A percentile compares a stretch with the other conserved stretches of the same genome.
phyloP scores from a whole-genome alignment of 1,139 yeast genomes.

The Magnusiomyces paraingens region DNA sequence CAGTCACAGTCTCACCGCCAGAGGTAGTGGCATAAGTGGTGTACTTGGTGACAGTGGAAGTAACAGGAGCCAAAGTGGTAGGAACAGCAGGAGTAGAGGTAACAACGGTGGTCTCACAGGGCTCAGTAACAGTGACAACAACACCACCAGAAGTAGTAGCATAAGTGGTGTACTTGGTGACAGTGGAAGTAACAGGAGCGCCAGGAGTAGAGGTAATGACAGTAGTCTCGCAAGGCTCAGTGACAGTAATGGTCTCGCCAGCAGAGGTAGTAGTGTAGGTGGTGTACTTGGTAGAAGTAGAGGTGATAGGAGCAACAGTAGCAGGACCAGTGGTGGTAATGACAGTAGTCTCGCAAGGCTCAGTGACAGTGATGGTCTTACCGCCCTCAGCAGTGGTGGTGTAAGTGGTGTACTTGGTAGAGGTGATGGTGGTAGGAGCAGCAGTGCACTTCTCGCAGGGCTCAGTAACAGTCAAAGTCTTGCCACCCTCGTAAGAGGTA shows the following conservation, averaged over 20 bases:
- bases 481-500: slow-evolving; percentile 2
- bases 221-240: no score
- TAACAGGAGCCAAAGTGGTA: no score
- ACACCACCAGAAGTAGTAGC: not conserved
- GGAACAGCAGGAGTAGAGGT: not conserved
- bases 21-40: no score
- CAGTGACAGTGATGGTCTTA: slow-evolving; percentile 1
- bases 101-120: not conserved
- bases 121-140: slow-evolving; percentile 2
- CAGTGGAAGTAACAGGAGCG: no score
- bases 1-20: slow-evolving; percentile 1
- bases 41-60: no score
- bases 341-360: slow-evolving; percentile 4
- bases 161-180: no score
- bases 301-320: slow-evolving; percentile 5
- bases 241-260: no score
- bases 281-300: slow-evolving; percentile 4
- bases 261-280: not conserved
- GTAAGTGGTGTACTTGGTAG: slow-evolving; percentile 5
- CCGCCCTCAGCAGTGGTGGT: not conserved
- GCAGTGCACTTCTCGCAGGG: slow-evolving; percentile 6
- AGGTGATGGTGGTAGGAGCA: not conserved
- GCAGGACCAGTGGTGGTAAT: not conserved
- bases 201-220: no score
- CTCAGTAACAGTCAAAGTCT: slow-evolving; percentile 15